Base-by-base conservation (phyloP, 1,284 basidiomycete genomes). In the Exsudoporus floridanus region DNA sequence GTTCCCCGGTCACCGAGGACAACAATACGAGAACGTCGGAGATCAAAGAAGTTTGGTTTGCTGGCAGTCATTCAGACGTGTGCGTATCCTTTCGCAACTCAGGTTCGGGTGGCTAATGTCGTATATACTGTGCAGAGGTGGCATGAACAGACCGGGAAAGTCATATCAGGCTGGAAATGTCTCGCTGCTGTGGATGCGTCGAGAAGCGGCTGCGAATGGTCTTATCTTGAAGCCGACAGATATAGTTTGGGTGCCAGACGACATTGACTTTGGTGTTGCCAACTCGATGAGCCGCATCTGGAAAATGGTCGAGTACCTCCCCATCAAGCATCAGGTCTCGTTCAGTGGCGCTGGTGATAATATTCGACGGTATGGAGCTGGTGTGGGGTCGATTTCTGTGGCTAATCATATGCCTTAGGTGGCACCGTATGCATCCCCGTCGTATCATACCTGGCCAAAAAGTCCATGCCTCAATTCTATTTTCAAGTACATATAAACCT, bases 61-160 rank as follows among this genome's bases (percentile, higher is more conserved):
- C 69, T 1, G 70, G 67, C 10, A 58, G 55, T 19, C 70, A 72
- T 21, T 69, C 67, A 0, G 70, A 70, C 34, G 69, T 72, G 70
- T 72, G 34, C 21, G 68, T 58, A 16, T 4, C 1, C 13, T 1
- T 40, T 40, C n/a, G n/a, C n/a, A n/a, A n/a, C n/a, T n/a, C n/a
- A n/a, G n/a, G n/a, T n/a, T n/a, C n/a, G n/a, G n/a, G n/a, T n/a
- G n/a, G n/a, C n/a, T n/a, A n/a, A n/a, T n/a, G n/a, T n/a, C n/a
- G n/a, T n/a, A n/a, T n/a, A n/a, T 34, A 12, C 7, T 21, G 31
- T 14, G 7, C 33, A 70, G 64, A 9, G 65, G 60, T 30, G 65
- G 67, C 3, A 56, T n/a, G 43, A 59, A 54, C 42, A 41, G 43
- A 40, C 46, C 52, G 0, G 62, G 62, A 13, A 49, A 48, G 10